A percentile compares a stretch with the other conserved stretches of the same genome.
Conservation (phyloP, 78 protist species). For the Pelomyxa schiedti region DNA sequence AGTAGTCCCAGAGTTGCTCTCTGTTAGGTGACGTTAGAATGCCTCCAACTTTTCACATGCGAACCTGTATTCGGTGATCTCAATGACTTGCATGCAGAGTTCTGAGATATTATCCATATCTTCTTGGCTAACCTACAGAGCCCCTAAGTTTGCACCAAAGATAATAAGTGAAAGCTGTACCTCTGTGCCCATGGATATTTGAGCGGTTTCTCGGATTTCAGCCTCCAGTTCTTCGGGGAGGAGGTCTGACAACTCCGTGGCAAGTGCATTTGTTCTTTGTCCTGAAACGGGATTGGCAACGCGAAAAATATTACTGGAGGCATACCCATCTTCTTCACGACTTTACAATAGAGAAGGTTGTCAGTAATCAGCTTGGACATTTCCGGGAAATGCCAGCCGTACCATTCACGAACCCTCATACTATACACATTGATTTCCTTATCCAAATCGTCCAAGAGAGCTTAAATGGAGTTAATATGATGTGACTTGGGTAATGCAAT, state of each 20-base stretch:
- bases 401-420: constrained; percentile 98
- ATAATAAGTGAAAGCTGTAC: not conserved
- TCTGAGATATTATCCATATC: constrained; percentile 76
- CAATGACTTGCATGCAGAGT: constrained; percentile 73
- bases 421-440: constrained; percentile 95
- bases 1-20: constrained; percentile 80
- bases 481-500: not conserved
- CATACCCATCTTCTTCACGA: constrained; percentile 56
- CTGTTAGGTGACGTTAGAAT: too few species aligned
- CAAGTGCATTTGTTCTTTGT: constrained; percentile 14
- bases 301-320: not conserved
- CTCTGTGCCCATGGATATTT: constrained; percentile 28
- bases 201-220: constrained; percentile 41
- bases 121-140: constrained; percentile 35
- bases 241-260: constrained; percentile 63
- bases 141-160: too few species aligned
- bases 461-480: not conserved
- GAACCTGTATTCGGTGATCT: constrained; percentile 68
- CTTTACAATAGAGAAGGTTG: constrained; percentile 65
- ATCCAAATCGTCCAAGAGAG: constrained; percentile 92
- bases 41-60: too few species aligned
- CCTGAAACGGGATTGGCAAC: not conserved
- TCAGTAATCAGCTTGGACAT: constrained; percentile 74
- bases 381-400: constrained; percentile 98
- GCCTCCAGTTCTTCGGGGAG: constrained; percentile 68